These are phyloP conservation scores for Sporisorium scitamineum DNA, from an alignment of 1,284 basidiomycete genomes.

Conservation along the genomic window DNA sequence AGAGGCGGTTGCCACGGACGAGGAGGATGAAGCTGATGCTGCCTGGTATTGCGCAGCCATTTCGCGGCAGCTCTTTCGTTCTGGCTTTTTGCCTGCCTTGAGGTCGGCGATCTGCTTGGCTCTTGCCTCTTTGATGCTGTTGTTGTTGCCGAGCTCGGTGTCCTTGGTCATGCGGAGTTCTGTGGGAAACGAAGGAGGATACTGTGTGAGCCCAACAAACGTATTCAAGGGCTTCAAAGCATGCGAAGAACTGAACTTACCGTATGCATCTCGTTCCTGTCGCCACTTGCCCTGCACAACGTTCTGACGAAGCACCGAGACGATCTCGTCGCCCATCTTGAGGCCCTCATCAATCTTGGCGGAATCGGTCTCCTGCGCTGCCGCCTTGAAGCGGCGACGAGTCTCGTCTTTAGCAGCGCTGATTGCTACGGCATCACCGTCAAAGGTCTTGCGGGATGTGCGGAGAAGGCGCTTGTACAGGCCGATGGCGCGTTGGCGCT, in stretches of 20 bases:
- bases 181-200: slow-evolving; percentile 5
- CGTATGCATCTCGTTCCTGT: slow-evolving; percentile 47
- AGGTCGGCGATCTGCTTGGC: slow-evolving; percentile 58
- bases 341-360: slow-evolving; percentile 59
- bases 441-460: slow-evolving; percentile 62
- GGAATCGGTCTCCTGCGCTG: slow-evolving; percentile 50
- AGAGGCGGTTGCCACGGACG: slow-evolving; percentile 39
- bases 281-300: slow-evolving; percentile 66
- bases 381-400: slow-evolving; percentile 51
- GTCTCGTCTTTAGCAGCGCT: slow-evolving; percentile 56
- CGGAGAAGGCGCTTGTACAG: slow-evolving; percentile 64
- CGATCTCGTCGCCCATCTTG: slow-evolving; percentile 63
- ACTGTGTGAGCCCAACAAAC: neutral
- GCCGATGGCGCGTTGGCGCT: slow-evolving; percentile 57
- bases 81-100: slow-evolving; percentile 55
- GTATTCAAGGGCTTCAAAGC: neutral
- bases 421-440: slow-evolving; percentile 49
- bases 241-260: slow-evolving; percentile 16
- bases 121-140: slow-evolving; percentile 60
- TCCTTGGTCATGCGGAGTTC: slow-evolving; percentile 63
- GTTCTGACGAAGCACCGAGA: slow-evolving; percentile 60
- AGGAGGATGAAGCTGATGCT: slow-evolving; percentile 22
- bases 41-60: slow-evolving; percentile 43
- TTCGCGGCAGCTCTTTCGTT: slow-evolving; percentile 48
- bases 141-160: slow-evolving; percentile 67